These are phyloP conservation scores for Daedalea quercina DNA, from an alignment of 768 basidiomycete species.

Conservation along the genomic window DNA sequence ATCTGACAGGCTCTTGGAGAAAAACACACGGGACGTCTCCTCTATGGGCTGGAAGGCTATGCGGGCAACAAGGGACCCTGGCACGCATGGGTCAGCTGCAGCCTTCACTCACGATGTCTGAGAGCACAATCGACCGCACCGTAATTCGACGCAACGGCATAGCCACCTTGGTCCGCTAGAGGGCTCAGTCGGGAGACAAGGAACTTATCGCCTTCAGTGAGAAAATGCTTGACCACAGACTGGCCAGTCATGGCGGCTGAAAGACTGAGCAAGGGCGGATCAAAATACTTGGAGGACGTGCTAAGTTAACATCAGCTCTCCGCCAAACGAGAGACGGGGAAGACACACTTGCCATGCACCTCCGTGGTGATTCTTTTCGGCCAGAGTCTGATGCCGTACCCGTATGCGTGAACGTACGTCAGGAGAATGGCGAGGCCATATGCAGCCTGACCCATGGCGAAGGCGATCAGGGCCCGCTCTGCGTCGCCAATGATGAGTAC, in stretches of 20 bases:
- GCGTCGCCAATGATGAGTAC: conserved; percentile 41
- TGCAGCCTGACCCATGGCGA: conserved; percentile 77
- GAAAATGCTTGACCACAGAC: conserved; percentile 85
- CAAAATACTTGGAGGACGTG: conserved; percentile 31
- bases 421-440: conserved; percentile 57
- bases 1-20: conserved; percentile 55
- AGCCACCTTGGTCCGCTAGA: conserved; percentile 86
- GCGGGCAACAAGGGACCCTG: conserved; percentile 88
- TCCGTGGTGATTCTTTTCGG: conserved; percentile 14
- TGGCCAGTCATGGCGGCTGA: conserved; percentile 84
- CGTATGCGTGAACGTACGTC: conserved; percentile 40
- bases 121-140: conserved; percentile 39
- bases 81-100: background rate
- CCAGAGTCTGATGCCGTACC: conserved; percentile 11
- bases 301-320: conserved; percentile 6
- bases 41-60: conserved; percentile 95
- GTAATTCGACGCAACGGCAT: conserved; percentile 93
- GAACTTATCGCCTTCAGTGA: conserved; percentile 94
- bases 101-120: background rate
- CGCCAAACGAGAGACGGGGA: background rate
- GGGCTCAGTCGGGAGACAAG: conserved; percentile 81
- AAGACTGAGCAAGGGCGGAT: conserved; percentile 45
- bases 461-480: conserved; percentile 65
- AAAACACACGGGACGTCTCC: conserved; percentile 85
- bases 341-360: conserved; percentile 25